Evolutionary conservation across 352 stramenopile genomes (phyloP).

Genomic region (Phytopythium litorale): DNA sequence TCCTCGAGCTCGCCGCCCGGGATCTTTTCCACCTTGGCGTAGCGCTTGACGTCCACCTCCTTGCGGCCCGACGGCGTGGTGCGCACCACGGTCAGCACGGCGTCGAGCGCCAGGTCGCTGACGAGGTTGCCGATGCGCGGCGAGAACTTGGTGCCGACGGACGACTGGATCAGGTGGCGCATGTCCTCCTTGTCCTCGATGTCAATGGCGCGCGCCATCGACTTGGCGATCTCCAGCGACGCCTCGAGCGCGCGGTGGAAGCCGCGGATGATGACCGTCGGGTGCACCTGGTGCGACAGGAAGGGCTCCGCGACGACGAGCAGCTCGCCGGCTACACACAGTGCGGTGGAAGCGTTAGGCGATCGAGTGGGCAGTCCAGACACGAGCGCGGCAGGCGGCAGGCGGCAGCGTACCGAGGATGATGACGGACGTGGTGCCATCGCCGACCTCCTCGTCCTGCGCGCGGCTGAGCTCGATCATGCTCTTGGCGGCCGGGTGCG

Average conservation of each 20-base stretch:
- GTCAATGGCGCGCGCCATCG: constrained; percentile 92
- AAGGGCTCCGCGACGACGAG: constrained; percentile 97
- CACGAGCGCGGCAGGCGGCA: neutral
- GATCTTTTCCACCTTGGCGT: constrained; percentile 99
- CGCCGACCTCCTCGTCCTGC: constrained; percentile 99
- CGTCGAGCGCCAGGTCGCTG: constrained; percentile 96
- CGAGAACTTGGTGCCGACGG: constrained; percentile 99
- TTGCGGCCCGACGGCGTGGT: constrained; percentile 85
- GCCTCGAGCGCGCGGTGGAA: constrained; percentile 88
- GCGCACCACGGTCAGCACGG: constrained; percentile 93
- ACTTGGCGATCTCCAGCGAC: constrained; percentile 92
- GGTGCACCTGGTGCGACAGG: constrained; percentile 96
- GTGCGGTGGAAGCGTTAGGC: neutral
- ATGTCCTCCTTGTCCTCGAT: constrained; percentile 95
- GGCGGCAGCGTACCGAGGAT: constrained; percentile 83
- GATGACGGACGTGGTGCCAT: constrained; percentile 99
- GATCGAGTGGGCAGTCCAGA: neutral
- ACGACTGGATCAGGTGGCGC: constrained; percentile 95
- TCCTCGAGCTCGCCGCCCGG: constrained; percentile 96
- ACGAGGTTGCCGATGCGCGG: constrained; percentile 95
- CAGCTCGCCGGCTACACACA: constrained; percentile 91
- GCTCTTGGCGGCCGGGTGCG: constrained; percentile 97
- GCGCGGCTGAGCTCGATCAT: constrained; percentile 99
- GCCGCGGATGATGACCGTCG: constrained; percentile 96
- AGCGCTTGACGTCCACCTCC: constrained; percentile 99